Evolutionary conservation across 2,329 filamentous ascomycete genomes (phyloP), one percentile per base, ranked within the genome.

Genomic region (Fusarium illudens): DNA sequence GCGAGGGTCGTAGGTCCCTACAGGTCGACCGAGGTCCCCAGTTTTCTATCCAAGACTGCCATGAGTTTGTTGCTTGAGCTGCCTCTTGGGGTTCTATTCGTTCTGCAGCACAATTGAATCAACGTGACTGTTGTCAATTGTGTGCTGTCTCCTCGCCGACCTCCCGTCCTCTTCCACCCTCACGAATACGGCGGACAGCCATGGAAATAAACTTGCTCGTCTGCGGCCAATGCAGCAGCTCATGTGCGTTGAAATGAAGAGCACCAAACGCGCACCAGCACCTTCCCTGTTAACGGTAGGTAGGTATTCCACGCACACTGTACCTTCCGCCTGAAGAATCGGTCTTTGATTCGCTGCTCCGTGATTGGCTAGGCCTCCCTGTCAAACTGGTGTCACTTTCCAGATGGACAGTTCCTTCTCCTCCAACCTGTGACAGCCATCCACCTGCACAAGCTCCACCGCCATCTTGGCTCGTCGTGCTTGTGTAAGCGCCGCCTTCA

Each of bases 401-500:
- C 65, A 62, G 36, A 46, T 52, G 51, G 53, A 49, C 32, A 57
- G 66, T 68, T 65, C 65, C 51, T 55, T 53, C 44, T 52, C 30
- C 32, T 59, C 50, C 27, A 51, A 50, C 37, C 65, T 51, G 53
- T 55, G 25, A 49, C 32, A 59, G 37, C 44, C 67, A 62, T 56
- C 60, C 42, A 52, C 48, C 36, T 59, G 54, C 51, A 64, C 51
- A 54, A 55, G 27, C 62, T 69, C 65, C 50, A 69, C 66, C 42
- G 48, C 56, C 65, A 44, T 42, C 39, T 54, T 57, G 56, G 62
- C n/a, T n/a, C n/a, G n/a, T n/a, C n/a, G n/a, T n/a, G 42, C 27
- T 62, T 50, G 65, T 69, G 53, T 70, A 68, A 70, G 64, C 64
- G 30, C 59, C 50, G 54, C 32, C 20, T 22, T n/a, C 29, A 60